Conservation (phyloP, 1,284 basidiomycete genomes). For the Microbotryum violaceum region DNA sequence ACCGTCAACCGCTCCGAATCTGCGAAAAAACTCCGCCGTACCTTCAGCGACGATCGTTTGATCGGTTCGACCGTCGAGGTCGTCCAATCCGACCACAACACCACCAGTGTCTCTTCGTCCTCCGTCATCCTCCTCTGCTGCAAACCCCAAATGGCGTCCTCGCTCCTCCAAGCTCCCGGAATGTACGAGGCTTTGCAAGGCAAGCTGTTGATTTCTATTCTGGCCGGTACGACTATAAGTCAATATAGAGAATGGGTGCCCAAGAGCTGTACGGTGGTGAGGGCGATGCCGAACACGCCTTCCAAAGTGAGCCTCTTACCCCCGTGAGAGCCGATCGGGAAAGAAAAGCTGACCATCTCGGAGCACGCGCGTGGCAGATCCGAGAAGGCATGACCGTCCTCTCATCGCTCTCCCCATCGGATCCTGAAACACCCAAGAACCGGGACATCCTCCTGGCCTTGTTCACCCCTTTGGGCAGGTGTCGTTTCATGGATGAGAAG, state of each 20-base stretch:
- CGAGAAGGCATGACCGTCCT: constrained; percentile 95
- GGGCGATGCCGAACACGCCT: constrained; percentile 98
- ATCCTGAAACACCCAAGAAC: constrained; percentile 51
- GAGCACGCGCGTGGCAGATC: constrained; percentile 53
- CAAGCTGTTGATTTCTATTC: constrained; percentile 91
- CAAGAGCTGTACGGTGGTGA: constrained; percentile 71
- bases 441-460: constrained; percentile 77
- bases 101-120: constrained; percentile 60
- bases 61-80: constrained; percentile 43
- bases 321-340: background rate
- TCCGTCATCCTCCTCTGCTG: constrained; percentile 87
- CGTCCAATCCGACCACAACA: constrained; percentile 56
- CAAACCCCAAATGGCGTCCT: constrained; percentile 81
- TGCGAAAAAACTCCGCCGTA: constrained; percentile 58
- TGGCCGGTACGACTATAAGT: constrained; percentile 83
- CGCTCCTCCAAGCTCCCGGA: constrained; percentile 68
- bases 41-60: constrained; percentile 54
- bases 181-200: constrained; percentile 76
- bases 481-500: constrained; percentile 89
- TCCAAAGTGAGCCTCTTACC: constrained; percentile 60
- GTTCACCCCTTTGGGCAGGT: constrained; percentile 89
- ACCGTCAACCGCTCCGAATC: constrained; percentile 77
- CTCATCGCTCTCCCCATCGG: constrained; percentile 54
- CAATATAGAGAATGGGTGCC: constrained; percentile 72
- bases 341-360: no score